Evolutionary conservation across 2,329 filamentous ascomycete species (phyloP), one percentile per base, ranked within the genome.

Genomic region (Huntiella moniliformis): DNA sequence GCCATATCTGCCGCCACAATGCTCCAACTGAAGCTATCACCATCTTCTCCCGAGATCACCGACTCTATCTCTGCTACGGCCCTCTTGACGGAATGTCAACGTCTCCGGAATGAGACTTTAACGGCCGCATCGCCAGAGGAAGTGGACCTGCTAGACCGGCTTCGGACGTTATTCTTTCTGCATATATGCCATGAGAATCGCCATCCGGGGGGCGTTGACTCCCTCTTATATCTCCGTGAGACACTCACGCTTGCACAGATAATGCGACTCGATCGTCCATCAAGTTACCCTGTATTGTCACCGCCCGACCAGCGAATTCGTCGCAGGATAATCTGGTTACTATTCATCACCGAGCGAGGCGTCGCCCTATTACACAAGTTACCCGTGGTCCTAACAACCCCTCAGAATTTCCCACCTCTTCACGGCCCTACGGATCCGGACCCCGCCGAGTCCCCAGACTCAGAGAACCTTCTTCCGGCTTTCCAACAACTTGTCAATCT

Each of bases 151-250:
- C 55, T 71, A 15, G 60, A 67, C 42, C 58, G 56, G 32, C 51
- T 71, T 3, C 60, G 66, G 4, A 64, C 63, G 2, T 64, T 66
- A 0, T 71, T 71, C 51, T 71, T 70, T 41, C 55, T 71, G 13
- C 68, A 71, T 51, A 63, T 69, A 8, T 70, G 68, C 44, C 62
- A 70, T 51, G 67, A 71, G 52, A 70, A 71, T 45, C 60, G 63
- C 47, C 52, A 58, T 7, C 58, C 65, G 0, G 67, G 67, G 3
- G 65, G 67, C 1, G 60, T 58, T 2, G 63, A 64, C 43, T 69
- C 67, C 2, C 55, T 70, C 5, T 52, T 71, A 6, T 67, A 67
- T 50, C 52, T 71, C 5, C 60, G 68, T 4, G 67, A 71, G 49
- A 65, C 67, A 4, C 66, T 71, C n/a, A 67, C 67, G 0, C 56